phyloP scores from a whole-genome alignment of 257 asterid genomes.

The Gynochthodes officinalis region DNA sequence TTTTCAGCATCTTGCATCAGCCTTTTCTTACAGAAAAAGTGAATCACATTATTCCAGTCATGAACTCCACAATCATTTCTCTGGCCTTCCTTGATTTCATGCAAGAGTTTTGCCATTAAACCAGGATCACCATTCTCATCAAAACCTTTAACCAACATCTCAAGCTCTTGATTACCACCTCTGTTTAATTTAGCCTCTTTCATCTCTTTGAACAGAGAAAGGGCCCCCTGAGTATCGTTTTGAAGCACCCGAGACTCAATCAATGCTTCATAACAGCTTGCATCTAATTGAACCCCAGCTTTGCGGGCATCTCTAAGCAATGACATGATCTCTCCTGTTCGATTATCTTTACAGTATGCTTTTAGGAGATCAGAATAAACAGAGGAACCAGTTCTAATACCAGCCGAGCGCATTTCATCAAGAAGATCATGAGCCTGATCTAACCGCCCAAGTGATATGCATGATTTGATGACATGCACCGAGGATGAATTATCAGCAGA shows the following conservation, averaged over 20 bases:
- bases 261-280: conserved; percentile 57
- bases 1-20: conserved; percentile 91
- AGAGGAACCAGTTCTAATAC: conserved; percentile 60
- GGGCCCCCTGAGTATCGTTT: conserved; percentile 66
- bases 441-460: conserved; percentile 77
- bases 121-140: conserved; percentile 37
- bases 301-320: conserved; percentile 73
- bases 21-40: conserved; percentile 87
- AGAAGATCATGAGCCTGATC: conserved; percentile 86
- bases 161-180: conserved; percentile 39
- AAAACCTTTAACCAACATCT: conserved; percentile 30
- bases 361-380: conserved; percentile 66
- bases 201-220: conserved; percentile 77
- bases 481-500: conserved; percentile 60
- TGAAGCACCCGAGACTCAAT: conserved; percentile 61
- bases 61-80: conserved; percentile 61
- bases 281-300: conserved; percentile 76
- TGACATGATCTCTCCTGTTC: conserved; percentile 52
- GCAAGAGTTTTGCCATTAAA: conserved; percentile 65
- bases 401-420: conserved; percentile 88
- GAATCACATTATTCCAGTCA: conserved; percentile 87
- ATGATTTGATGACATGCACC: conserved; percentile 56
- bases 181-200: conserved; percentile 66
- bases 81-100: conserved; percentile 74
- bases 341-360: conserved; percentile 60